Evolutionary conservation across 345 rosid genomes (phyloP), one percentile per base, ranked within the genome.

Genomic region (Geranium rotundifolium): DNA sequence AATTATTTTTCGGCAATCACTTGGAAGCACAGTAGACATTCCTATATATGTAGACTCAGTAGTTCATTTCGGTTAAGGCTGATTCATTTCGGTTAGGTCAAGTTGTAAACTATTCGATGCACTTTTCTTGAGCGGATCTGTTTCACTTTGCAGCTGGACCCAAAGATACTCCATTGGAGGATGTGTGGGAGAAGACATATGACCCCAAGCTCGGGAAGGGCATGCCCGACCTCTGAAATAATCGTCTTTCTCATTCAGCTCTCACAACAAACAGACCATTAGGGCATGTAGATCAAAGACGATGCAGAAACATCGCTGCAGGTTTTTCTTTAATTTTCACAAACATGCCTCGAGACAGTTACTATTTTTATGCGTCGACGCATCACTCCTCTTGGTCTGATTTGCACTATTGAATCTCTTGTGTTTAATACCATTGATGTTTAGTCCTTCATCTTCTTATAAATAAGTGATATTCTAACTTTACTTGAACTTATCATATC

Each of bases 141-240:
- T 37, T 64, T 23, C 29, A 20, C 65, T 31, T 60, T 68, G 76
- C 85, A 93, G 97, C 92, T 80, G 97, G 97, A 29, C 85, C 88
- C 27, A 93, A 82, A 79, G 99, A 93, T 68, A 90, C 97, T 60
- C 90, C 89, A 15, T 72, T 88, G 86, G 90, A 84, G 27, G 72
- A 73, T 34, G 96, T 90, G 34, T 64, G 77, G 84, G 95, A 83
- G 80, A 85, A 71, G 79, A 90, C 96, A 7, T 90, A 88, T 17
- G 96, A 93, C 68, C 76, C 88, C 12, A 88, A 85, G 75, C 78
- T 84, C 1, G 99, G 99, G 71, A 82, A 78, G 76, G 99, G 99
- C 72, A 86, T 88, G 97, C 99, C 99, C 63, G 91, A 86, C 46
- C 91, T 93, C 70, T 89, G 66, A 66, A 58, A 29, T 23, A 19